phyloP scores from a whole-genome alignment of 768 basidiomycete species.

The Tephrocybe sp. region DNA sequence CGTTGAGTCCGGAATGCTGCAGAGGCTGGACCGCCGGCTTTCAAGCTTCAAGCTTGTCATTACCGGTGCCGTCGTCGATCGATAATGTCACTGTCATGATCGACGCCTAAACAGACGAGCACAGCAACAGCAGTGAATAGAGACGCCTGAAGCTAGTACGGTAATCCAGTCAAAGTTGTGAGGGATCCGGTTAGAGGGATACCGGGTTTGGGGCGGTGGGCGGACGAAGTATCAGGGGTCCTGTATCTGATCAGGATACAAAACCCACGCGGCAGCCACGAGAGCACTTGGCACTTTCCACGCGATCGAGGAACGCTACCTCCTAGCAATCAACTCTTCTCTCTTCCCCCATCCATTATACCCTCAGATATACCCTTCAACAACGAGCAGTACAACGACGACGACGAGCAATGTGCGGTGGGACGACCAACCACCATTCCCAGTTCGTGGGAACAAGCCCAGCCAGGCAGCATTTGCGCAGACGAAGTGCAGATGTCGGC shows the following conservation, averaged over 20 bases:
- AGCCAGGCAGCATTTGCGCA: constrained; percentile 30
- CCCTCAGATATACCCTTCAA: constrained; percentile 2
- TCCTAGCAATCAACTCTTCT: constrained; percentile 22
- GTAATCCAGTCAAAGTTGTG: too few relatives aligned
- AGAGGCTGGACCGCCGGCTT: background rate
- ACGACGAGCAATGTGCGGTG: constrained; percentile 8
- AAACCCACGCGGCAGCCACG: constrained; percentile 46
- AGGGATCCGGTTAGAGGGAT: constrained; percentile 16
- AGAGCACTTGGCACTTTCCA: constrained; percentile 39
- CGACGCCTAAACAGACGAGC: background rate
- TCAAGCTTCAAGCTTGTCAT: background rate
- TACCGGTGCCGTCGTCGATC: constrained; percentile 1
- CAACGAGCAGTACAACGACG: background rate
- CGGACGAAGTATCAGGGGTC: constrained; percentile 21
- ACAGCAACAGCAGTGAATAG: background rate
- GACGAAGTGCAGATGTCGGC: constrained; percentile 88
- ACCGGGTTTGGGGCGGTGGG: constrained; percentile 9
- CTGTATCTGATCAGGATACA: constrained; percentile 20
- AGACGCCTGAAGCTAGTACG: background rate
- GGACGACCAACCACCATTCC: constrained; percentile 8
- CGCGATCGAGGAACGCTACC: constrained; percentile 36
- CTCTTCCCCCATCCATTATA: constrained; percentile 13
- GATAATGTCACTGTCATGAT: background rate
- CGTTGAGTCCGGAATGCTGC: too few relatives aligned
- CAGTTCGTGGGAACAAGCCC: constrained; percentile 8